phyloP scores from a whole-genome alignment of 768 basidiomycete species.

The Candolleomyces eurysporus region DNA sequence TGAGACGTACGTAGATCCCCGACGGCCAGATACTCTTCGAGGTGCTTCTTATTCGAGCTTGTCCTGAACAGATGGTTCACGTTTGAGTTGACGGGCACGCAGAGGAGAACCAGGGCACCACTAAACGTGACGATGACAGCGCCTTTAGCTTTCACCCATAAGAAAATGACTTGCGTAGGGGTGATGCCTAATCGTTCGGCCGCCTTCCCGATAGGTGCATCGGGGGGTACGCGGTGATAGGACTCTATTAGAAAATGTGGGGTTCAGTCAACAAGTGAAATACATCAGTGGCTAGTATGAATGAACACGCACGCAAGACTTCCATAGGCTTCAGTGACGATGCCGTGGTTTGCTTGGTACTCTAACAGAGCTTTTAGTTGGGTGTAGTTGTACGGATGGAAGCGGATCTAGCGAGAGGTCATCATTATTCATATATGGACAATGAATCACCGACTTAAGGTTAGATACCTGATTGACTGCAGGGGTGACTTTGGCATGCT shows the following conservation, averaged over 20 bases:
- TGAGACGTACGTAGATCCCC: slow-evolving; percentile 45
- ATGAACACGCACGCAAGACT: slow-evolving; percentile 48
- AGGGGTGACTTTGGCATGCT: slow-evolving; percentile 52
- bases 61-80: slow-evolving; percentile 37
- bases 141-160: slow-evolving; percentile 69
- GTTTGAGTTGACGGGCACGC: no score
- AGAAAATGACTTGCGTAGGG: slow-evolving; percentile 63
- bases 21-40: slow-evolving; percentile 67
- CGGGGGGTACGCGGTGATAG: slow-evolving; percentile 57
- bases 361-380: slow-evolving; percentile 54
- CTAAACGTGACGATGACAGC: slow-evolving; percentile 67
- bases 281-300: no score
- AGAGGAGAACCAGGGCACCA: neutral
- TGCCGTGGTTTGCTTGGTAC: slow-evolving; percentile 53
- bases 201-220: slow-evolving; percentile 48
- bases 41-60: slow-evolving; percentile 55
- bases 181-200: slow-evolving; percentile 55
- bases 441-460: neutral
- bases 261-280: no score
- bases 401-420: slow-evolving; percentile 44
- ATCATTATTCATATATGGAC: neutral
- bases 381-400: slow-evolving; percentile 70
- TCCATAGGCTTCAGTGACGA: slow-evolving; percentile 74
- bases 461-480: slow-evolving; percentile 66
- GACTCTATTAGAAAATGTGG: no score